These are phyloP conservation scores for Westerdykella sp. DNA, from an alignment of 2,329 filamentous ascomycete species.

Conservation along the genomic window DNA sequence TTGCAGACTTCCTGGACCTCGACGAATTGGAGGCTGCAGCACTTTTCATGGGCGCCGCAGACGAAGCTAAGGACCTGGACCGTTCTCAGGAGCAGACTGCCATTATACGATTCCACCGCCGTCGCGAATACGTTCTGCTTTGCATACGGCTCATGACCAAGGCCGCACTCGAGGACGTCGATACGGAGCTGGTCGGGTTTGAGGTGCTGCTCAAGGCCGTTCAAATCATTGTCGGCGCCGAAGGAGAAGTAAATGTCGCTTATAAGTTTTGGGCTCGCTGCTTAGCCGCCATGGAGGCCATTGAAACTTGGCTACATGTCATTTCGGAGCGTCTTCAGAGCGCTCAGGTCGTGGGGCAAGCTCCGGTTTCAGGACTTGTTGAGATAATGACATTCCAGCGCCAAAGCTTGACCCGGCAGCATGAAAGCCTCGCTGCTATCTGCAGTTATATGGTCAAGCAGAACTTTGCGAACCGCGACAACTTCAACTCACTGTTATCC, in stretches of 20 bases:
- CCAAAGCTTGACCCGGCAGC: conserved; percentile 75
- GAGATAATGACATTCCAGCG: conserved; percentile 78
- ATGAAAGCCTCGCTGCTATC: conserved; percentile 80
- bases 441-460: conserved; percentile 72
- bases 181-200: conserved; percentile 19
- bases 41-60: conserved; percentile 67
- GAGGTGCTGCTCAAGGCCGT: conserved; percentile 22
- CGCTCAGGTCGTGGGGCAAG: conserved; percentile 65
- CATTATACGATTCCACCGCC: conserved; percentile 81
- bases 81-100: conserved; percentile 70
- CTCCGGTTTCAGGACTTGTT: conserved; percentile 56
- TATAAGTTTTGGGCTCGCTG: conserved; percentile 67
- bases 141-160: conserved; percentile 74
- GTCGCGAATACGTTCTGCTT: conserved; percentile 75
- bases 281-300: conserved; percentile 66
- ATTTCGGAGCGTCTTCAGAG: conserved; percentile 72
- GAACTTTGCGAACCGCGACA: conserved; percentile 60
- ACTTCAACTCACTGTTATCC: conserved; percentile 67
- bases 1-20: conserved; percentile 83
- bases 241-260: conserved; percentile 48
- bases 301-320: conserved; percentile 69
- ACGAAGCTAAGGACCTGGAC: conserved; percentile 62
- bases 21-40: conserved; percentile 81
- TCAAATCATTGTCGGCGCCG: conserved; percentile 48
- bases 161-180: conserved; percentile 49